Conservation (phyloP, 1,139 yeast genomes). For the Hyphopichia burtonii region DNA sequence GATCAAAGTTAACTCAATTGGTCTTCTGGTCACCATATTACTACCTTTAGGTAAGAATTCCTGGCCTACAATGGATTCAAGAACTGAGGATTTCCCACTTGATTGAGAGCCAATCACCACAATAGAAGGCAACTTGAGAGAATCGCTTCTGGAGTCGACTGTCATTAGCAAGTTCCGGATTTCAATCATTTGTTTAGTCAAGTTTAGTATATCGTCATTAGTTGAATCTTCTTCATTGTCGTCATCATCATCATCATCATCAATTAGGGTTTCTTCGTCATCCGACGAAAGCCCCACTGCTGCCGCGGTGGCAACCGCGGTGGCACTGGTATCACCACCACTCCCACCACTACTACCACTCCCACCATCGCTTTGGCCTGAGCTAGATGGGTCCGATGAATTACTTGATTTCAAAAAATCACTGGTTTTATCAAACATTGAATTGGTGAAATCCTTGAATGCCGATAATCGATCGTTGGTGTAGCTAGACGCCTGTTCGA, state of each 20-base stretch:
- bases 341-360: slow-evolving; percentile 24
- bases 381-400: slow-evolving; percentile 8
- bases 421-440: slow-evolving; percentile 43
- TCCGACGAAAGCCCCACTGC: slow-evolving; percentile 42
- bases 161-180: slow-evolving; percentile 76
- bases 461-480: slow-evolving; percentile 65
- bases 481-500: slow-evolving; percentile 77
- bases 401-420: slow-evolving; percentile 27
- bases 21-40: slow-evolving; percentile 95
- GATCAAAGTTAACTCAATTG: slow-evolving; percentile 87
- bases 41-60: slow-evolving; percentile 93
- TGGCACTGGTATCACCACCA: slow-evolving; percentile 25
- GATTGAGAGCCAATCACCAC: slow-evolving; percentile 98
- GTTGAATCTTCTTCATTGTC: slow-evolving; percentile 51
- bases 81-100: slow-evolving; percentile 92
- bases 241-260: slow-evolving; percentile 31
- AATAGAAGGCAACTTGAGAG: slow-evolving; percentile 84
- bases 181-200: slow-evolving; percentile 96
- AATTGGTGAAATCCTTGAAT: slow-evolving; percentile 57
- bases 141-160: slow-evolving; percentile 68
- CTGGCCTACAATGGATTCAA: slow-evolving; percentile 92
- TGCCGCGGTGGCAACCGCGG: slow-evolving; percentile 47
- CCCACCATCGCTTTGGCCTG: slow-evolving; percentile 15
- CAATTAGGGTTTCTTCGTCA: slow-evolving; percentile 30
- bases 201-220: slow-evolving; percentile 74